Conservation (phyloP, 2,329 filamentous ascomycete species). For the Cryoendolithus antarcticus region DNA sequence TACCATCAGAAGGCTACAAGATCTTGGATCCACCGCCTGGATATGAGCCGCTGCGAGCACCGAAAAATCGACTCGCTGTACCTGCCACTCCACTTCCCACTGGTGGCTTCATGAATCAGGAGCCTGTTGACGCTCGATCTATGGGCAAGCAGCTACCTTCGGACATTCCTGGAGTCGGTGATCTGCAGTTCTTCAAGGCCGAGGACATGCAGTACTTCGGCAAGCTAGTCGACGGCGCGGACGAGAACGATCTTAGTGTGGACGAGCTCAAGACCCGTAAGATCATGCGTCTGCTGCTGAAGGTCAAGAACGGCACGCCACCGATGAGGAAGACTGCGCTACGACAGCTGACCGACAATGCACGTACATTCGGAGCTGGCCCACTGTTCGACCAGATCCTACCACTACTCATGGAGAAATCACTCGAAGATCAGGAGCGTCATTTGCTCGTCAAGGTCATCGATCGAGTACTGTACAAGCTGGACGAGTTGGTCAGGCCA, state of each 20-base stretch:
- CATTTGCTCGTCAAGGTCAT: conserved; percentile 98
- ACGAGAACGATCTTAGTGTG: conserved; percentile 82
- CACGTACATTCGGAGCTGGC: conserved; percentile 85
- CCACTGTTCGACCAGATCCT: conserved; percentile 95
- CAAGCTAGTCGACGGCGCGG: conserved; percentile 85
- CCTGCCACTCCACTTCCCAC: conserved; percentile 56
- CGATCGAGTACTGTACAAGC: conserved; percentile 94
- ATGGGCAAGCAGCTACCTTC: conserved; percentile 86
- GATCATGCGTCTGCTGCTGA: conserved; percentile 91
- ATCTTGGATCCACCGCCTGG: conserved; percentile 81
- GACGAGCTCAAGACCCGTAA: conserved; percentile 96
- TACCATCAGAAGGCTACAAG: conserved; percentile 87
- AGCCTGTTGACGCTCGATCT: conserved; percentile 70
- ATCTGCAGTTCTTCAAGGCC: conserved; percentile 94
- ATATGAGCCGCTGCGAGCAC: conserved; percentile 71
- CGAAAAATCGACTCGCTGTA: conserved; percentile 61
- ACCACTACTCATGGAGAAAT: conserved; percentile 95
- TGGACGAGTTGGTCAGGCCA: conserved; percentile 89
- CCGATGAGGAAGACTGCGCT: conserved; percentile 98
- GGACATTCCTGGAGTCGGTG: conserved; percentile 89
- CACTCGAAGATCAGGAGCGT: conserved; percentile 91
- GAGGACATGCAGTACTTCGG: conserved; percentile 99
- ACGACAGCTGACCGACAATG: conserved; percentile 94
- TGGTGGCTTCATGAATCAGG: conserved; percentile 93
- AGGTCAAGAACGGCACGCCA: conserved; percentile 98